Base-by-base conservation (phyloP, 2,329 filamentous ascomycete genomes). In the Colletotrichum spinosum region DNA sequence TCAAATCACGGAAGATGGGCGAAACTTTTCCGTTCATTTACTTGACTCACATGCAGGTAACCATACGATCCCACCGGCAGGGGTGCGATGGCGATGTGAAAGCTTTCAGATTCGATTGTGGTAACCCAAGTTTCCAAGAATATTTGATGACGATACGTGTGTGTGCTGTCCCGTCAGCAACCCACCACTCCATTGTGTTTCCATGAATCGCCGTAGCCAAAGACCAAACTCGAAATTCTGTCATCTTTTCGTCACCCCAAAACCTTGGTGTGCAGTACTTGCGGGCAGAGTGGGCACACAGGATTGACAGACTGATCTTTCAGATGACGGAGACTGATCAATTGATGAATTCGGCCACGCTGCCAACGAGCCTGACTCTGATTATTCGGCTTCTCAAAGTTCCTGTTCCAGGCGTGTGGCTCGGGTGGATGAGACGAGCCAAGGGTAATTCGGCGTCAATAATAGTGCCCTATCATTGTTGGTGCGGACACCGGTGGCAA, bases 361-460 rank as follows among this genome's bases (percentile, higher is more conserved):
- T 25, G 25, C 25, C 25, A 34, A 48, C 51, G 51, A 61, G 48
- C 46, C 62, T 53, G 58, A 62, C 52, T 56, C 52, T 49, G 52
- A 25, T 25, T 41, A 56, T 48, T 39, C 57, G 62, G 57, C 51
- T 52, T 60, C 37, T 38, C 57, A 62, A 53, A 65, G 56, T 62
- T 65, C 62, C 57, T 65, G 57, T 65, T 65, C 57, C 62, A 62
- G 57, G 41, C 62, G 34, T 52, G 46, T 34, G 41, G 62, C 8
- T 46, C 46, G 25, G n/a, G 48, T 35, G 48, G 46, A 34, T 33
- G 52, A 55, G 62, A 65, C 46, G 62, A 53, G 42, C 52, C 41
- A 41, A 37, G 57, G 25, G 4, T 25, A 5, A 25, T 25, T 25
- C 25, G 25, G 25, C 25, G 25, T 25, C 25, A 25, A 25, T 25